phyloP scores from a whole-genome alignment of 345 rosid species.

The Streptanthus diversifolius region DNA sequence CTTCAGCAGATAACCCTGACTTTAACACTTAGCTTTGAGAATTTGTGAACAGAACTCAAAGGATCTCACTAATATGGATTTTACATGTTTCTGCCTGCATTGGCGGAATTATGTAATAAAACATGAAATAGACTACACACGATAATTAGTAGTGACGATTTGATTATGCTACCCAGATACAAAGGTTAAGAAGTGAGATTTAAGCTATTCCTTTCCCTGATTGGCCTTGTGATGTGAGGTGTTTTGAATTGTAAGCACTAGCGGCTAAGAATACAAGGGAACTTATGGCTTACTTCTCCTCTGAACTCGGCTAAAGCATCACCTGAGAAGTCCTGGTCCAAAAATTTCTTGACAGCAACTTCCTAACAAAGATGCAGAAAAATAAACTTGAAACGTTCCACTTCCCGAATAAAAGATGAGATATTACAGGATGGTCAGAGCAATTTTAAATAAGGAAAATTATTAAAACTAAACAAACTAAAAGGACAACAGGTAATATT shows the following conservation, averaged over 20 bases:
- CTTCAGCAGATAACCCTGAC: not conserved
- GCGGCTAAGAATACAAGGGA: slow-evolving; percentile 7
- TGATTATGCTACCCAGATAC: not conserved
- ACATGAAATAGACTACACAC: not conserved
- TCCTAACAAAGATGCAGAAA: slow-evolving; percentile 55
- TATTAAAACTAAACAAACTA: not conserved
- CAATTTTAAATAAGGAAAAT: not conserved
- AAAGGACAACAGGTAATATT: not conserved
- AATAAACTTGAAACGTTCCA: slow-evolving; percentile 10
- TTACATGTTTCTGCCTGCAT: not conserved
- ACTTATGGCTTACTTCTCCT: slow-evolving; percentile 77
- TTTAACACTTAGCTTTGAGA: not conserved
- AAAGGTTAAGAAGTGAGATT: not conserved
- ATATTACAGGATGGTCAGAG: slow-evolving; percentile 1
- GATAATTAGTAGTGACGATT: not conserved
- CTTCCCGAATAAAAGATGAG: not conserved
- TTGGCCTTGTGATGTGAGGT: not conserved
- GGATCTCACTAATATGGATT: not conserved
- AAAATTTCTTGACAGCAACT: slow-evolving; percentile 98
- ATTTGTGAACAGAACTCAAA: not conserved
- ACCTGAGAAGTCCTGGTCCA: slow-evolving; percentile 99
- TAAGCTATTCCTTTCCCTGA: not conserved
- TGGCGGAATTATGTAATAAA: not conserved
- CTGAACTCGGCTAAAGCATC: slow-evolving; percentile 95
- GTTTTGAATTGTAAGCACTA: not conserved